phyloP scores from a whole-genome alignment of 2,329 filamentous ascomycete genomes.

The Fusarium guadeloupense region DNA sequence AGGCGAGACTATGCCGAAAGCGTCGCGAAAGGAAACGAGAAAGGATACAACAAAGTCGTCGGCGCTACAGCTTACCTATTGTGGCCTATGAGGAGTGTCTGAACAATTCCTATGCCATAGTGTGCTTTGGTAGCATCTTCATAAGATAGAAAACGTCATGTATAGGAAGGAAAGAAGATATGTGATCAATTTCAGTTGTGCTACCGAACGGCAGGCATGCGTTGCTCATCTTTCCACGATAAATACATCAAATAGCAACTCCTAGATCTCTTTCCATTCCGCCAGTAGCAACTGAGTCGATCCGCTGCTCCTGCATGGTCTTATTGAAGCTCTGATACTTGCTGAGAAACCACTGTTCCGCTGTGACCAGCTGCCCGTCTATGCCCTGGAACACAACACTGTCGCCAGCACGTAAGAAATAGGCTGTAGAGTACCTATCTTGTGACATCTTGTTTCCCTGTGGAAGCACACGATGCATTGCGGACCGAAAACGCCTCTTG shows the following conservation, averaged over 20 bases:
- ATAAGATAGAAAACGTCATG: too few relatives aligned
- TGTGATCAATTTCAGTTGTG: too few relatives aligned
- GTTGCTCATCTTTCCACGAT: too few relatives aligned
- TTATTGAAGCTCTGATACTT: conserved; percentile 13
- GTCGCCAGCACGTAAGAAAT: conserved; percentile 6
- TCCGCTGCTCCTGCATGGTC: neutral
- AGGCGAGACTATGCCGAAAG: too few relatives aligned
- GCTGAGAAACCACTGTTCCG: conserved; percentile 17
- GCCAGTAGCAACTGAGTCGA: conserved; percentile 1
- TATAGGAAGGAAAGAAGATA: too few relatives aligned
- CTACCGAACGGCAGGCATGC: too few relatives aligned
- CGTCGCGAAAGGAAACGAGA: too few relatives aligned
- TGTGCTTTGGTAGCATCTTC: too few relatives aligned
- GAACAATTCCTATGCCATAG: too few relatives aligned
- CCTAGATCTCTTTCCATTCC: conserved; percentile 7
- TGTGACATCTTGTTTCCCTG: neutral
- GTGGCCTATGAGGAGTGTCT: too few relatives aligned
- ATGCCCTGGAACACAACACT: conserved; percentile 5
- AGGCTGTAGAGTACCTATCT: neutral
- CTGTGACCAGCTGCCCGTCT: conserved; percentile 9
- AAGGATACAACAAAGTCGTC: too few relatives aligned
- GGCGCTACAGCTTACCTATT: too few relatives aligned
- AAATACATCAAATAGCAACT: neutral
- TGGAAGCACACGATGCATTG: neutral
- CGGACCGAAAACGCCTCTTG: neutral